A percentile compares a stretch with the other conserved stretches of the same genome.
phyloP scores from a whole-genome alignment of 2,329 filamentous ascomycete species.

The Teratosphaeria destructans region DNA sequence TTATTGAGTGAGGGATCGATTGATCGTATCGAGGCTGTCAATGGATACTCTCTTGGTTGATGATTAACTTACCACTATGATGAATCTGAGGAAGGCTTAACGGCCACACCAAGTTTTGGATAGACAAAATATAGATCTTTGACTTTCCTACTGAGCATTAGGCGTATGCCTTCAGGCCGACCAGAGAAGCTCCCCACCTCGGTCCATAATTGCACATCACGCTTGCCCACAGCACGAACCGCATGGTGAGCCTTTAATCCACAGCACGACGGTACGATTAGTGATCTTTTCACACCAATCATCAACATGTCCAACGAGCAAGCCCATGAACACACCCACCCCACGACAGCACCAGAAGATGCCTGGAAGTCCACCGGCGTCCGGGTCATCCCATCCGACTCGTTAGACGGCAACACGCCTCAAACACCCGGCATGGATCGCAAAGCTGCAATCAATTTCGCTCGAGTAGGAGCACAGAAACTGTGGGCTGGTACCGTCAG shows the following conservation, averaged over 20 bases:
- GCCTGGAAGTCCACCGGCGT: conserved; percentile 34
- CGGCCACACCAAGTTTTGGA: too few species aligned
- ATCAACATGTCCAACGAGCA: neutral
- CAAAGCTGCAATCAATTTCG: conserved; percentile 35
- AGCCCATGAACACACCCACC: neutral
- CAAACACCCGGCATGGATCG: conserved; percentile 33
- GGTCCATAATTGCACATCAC: neutral
- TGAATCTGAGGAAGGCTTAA: too few species aligned
- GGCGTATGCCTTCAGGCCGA: neutral
- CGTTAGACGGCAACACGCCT: conserved; percentile 32
- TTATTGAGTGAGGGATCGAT: neutral
- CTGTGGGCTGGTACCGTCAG: conserved; percentile 33
- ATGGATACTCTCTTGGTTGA: neutral
- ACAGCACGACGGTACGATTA: too few species aligned
- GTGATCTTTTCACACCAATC: too few species aligned
- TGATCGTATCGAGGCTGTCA: neutral
- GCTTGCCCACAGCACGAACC: neutral
- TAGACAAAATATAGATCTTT: too few species aligned
- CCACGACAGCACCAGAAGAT: conserved; percentile 15
- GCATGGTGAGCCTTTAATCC: too few species aligned
- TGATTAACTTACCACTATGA: too few species aligned
- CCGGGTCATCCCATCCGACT: conserved; percentile 32
- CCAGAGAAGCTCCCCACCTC: neutral
- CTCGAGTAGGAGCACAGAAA: conserved; percentile 34
- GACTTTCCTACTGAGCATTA: too few species aligned